phyloP scores from a whole-genome alignment of 352 stramenopile genomes.

The Globisporangium canariense region DNA sequence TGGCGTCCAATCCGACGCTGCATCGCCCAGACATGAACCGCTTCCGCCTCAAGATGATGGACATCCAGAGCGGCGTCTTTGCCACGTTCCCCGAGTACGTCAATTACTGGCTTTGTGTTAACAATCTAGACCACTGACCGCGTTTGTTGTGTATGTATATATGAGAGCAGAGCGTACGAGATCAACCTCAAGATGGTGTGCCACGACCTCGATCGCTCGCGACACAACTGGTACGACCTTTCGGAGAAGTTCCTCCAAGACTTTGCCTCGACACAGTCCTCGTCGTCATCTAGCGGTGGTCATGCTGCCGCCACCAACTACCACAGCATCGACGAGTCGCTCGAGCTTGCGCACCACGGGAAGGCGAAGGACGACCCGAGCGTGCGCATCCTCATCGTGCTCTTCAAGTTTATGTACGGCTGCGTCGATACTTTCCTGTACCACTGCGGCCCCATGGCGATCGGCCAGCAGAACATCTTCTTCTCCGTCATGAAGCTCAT shows the following conservation, averaged over 20 bases:
- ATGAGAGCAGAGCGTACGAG: slow-evolving; percentile 52
- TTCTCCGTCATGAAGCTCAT: slow-evolving; percentile 65
- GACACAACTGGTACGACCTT: slow-evolving; percentile 53
- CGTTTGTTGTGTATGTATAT: background rate
- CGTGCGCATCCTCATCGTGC: slow-evolving; percentile 30
- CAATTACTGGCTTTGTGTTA: too few relatives aligned
- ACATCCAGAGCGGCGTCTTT: slow-evolving; percentile 59
- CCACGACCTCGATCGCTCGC: slow-evolving; percentile 43
- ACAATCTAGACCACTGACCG: too few relatives aligned
- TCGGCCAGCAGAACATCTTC: slow-evolving; percentile 74
- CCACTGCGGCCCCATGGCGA: slow-evolving; percentile 74
- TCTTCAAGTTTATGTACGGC: slow-evolving; percentile 83
- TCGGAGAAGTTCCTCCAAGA: slow-evolving; percentile 48
- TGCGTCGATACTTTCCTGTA: slow-evolving; percentile 76
- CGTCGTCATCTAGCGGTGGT: background rate
- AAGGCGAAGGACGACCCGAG: slow-evolving; percentile 23
- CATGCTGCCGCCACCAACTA: slow-evolving; percentile 20
- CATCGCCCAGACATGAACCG: slow-evolving; percentile 30
- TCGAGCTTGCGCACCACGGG: slow-evolving; percentile 18
- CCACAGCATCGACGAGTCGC: slow-evolving; percentile 47
- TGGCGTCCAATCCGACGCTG: slow-evolving; percentile 13
- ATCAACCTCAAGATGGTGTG: slow-evolving; percentile 61
- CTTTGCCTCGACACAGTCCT: slow-evolving; percentile 13
- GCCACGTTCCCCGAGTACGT: slow-evolving; percentile 65
- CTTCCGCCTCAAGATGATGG: slow-evolving; percentile 58